Conservation (phyloP, 257 asterid species). For the Gentiana dahurica region DNA sequence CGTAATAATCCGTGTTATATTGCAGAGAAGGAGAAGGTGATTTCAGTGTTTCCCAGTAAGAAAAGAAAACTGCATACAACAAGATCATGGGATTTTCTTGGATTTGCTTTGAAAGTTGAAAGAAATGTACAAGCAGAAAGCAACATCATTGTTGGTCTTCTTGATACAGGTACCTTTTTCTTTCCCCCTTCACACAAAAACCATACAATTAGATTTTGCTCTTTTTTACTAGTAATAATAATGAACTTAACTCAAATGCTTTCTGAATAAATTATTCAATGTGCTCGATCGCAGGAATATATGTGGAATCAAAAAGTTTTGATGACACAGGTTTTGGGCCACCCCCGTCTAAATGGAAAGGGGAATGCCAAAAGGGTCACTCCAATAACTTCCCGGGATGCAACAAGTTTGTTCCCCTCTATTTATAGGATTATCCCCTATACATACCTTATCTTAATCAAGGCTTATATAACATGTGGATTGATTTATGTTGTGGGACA, state of each 20-base stretch:
- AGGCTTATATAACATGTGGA: background rate
- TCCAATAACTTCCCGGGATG: conserved; percentile 52
- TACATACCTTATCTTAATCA: too few species aligned
- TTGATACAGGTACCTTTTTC: conserved; percentile 44
- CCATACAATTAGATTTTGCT: too few species aligned
- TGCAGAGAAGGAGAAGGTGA: conserved; percentile 40
- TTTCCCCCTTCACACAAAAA: background rate
- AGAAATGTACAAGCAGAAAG: conserved; percentile 39
- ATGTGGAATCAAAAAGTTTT: conserved; percentile 47
- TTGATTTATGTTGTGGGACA: conserved; percentile 12
- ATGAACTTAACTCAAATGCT: background rate
- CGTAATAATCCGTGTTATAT: background rate
- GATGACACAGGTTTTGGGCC: conserved; percentile 56
- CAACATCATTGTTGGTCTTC: conserved; percentile 34
- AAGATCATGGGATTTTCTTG: conserved; percentile 67
- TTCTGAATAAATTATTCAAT: background rate
- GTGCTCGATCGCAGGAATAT: conserved; percentile 29
- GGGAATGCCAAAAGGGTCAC: conserved; percentile 32
- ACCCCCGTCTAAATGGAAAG: conserved; percentile 73
- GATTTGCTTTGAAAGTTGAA: conserved; percentile 22
- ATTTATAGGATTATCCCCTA: background rate
- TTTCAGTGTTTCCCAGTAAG: conserved; percentile 55
- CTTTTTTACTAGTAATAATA: background rate
- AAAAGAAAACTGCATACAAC: conserved; percentile 41
- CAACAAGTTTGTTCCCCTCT: conserved; percentile 42